phyloP scores from a whole-genome alignment of 805 yeast genomes.

The Nakazawaea laoshanensis region DNA sequence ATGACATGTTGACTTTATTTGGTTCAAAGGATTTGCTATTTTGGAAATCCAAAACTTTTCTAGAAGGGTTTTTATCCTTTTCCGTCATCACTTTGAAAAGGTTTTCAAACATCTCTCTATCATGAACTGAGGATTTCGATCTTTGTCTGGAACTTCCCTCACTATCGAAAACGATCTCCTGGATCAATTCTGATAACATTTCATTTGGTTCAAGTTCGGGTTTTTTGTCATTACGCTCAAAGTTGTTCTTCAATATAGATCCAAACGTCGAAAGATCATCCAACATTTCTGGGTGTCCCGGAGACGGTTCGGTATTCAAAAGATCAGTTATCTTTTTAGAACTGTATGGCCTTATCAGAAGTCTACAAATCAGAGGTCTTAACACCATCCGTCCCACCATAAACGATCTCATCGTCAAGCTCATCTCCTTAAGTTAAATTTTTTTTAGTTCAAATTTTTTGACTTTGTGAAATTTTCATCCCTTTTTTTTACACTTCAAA shows the following conservation, averaged over 20 bases:
- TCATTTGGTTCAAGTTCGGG: not conserved
- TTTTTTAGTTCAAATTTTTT: not conserved
- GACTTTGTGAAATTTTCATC: not conserved
- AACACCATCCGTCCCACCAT: no score
- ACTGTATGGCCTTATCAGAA: not conserved
- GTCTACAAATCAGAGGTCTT: no score
- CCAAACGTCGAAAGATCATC: constrained; percentile 8
- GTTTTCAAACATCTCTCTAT: constrained; percentile 3
- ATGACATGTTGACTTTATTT: constrained; percentile 4
- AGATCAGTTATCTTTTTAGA: not conserved
- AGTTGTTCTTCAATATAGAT: constrained; percentile 1
- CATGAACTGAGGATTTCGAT: constrained; percentile 3
- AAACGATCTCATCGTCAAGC: no score
- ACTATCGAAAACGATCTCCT: constrained; percentile 1
- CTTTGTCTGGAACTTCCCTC: not conserved
- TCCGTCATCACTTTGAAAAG: constrained; percentile 2
- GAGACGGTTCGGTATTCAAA: not conserved
- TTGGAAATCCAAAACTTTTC: not conserved
- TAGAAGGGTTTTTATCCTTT: not conserved
- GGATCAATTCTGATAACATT: constrained; percentile 1
- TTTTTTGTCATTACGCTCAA: not conserved
- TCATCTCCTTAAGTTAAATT: not conserved
- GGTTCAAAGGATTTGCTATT: not conserved
- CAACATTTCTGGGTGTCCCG: constrained; percentile 2
- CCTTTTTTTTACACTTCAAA: no score